Conservation (phyloP, 148 eudicot species). For the Agrostemma githago region DNA sequence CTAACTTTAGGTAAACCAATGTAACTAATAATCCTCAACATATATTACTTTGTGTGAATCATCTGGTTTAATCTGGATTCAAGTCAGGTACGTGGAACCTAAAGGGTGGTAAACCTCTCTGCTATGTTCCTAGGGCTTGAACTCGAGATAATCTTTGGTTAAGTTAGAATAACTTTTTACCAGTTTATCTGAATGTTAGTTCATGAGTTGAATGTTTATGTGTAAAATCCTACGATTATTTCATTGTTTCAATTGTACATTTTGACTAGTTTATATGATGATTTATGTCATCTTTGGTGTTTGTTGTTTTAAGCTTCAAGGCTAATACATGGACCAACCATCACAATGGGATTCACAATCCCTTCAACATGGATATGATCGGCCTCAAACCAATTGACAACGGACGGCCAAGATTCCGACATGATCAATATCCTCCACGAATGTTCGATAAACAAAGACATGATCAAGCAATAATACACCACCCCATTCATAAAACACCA, state of each 20-base stretch:
- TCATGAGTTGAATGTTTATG: too few relatives aligned
- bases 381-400: conserved; percentile 18
- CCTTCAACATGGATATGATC: conserved; percentile 13
- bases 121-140: too few relatives aligned
- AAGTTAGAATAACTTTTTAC: too few relatives aligned
- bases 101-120: too few relatives aligned
- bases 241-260: background rate
- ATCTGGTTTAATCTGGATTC: too few relatives aligned
- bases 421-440: conserved; percentile 9
- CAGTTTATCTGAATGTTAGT: too few relatives aligned
- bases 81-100: too few relatives aligned
- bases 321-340: conserved; percentile 33
- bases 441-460: conserved; percentile 8
- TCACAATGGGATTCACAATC: conserved; percentile 29
- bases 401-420: conserved; percentile 24
- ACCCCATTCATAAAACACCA: conserved; percentile 8
- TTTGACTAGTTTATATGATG: background rate
- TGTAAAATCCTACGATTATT: background rate
- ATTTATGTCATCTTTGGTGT: background rate
- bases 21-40: too few relatives aligned
- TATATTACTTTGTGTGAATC: too few relatives aligned
- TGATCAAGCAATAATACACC: conserved; percentile 2
- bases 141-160: too few relatives aligned
- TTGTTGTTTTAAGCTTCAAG: conserved; percentile 31
- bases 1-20: conserved; percentile 36